Conservation (phyloP, 2,329 filamentous ascomycete genomes). For the Ophiostoma populinum region DNA sequence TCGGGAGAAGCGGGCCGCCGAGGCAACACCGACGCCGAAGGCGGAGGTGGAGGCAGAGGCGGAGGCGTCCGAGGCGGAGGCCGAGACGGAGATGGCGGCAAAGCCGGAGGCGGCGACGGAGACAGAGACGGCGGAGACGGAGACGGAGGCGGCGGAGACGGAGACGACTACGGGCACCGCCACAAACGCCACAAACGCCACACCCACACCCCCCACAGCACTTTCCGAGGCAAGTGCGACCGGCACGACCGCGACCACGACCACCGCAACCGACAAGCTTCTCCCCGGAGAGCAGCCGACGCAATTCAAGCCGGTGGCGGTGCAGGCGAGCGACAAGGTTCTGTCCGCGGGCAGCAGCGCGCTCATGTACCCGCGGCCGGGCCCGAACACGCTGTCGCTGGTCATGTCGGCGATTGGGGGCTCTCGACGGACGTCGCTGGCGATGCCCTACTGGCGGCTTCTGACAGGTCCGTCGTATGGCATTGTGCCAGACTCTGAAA, state of each 20-base stretch:
- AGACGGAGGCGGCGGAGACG: not conserved
- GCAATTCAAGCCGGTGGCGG: not conserved
- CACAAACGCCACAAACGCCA: too few relatives aligned
- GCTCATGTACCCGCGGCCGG: constrained; percentile 18
- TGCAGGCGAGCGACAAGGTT: not conserved
- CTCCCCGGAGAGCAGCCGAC: too few relatives aligned
- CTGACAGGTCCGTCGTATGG: constrained; percentile 40
- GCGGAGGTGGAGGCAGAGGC: too few relatives aligned
- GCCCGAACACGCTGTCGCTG: constrained; percentile 47
- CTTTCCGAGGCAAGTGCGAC: too few relatives aligned
- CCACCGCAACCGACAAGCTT: too few relatives aligned
- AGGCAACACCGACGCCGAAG: too few relatives aligned
- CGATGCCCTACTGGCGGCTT: constrained; percentile 61
- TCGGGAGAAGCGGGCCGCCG: too few relatives aligned
- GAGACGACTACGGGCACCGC: too few relatives aligned
- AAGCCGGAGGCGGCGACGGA: not conserved
- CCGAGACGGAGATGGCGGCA: too few relatives aligned
- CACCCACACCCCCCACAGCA: too few relatives aligned
- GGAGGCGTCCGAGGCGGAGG: too few relatives aligned
- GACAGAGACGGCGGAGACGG: not conserved
- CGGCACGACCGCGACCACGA: not conserved
- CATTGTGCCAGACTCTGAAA: constrained; percentile 55
- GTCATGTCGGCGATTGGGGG: constrained; percentile 47
- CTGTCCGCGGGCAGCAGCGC: too few relatives aligned
- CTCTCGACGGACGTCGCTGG: constrained; percentile 41